A percentile compares a stretch with the other conserved stretches of the same genome.
Conservation (phyloP, 805 yeast species). For the Sugiyamaella valdiviana region DNA sequence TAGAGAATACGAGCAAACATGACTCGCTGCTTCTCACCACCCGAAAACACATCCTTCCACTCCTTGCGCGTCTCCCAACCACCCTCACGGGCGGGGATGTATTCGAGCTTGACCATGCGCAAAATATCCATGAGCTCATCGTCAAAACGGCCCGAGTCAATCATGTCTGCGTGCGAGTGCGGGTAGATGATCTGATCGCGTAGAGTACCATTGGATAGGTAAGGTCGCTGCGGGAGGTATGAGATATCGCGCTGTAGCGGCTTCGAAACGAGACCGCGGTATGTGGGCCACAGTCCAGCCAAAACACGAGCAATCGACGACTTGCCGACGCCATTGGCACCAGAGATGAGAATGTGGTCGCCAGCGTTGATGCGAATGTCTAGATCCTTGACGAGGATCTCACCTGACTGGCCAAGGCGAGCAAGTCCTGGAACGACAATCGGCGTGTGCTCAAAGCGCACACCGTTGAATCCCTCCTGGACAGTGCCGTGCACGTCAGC, state of each 20-base stretch:
- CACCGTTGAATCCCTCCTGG: slow-evolving; percentile 69
- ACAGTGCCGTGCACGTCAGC: slow-evolving; percentile 71
- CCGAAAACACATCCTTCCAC: slow-evolving; percentile 89
- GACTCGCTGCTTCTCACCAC: slow-evolving; percentile 92
- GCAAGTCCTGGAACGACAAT: slow-evolving; percentile 61
- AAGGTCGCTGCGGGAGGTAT: slow-evolving; percentile 81
- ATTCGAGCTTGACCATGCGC: slow-evolving; percentile 72
- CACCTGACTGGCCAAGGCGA: slow-evolving; percentile 36
- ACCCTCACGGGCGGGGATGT: slow-evolving; percentile 59
- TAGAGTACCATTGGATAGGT: slow-evolving; percentile 71
- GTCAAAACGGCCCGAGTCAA: slow-evolving; percentile 65
- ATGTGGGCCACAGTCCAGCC: slow-evolving; percentile 90
- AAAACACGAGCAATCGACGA: slow-evolving; percentile 76
- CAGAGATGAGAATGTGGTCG: slow-evolving; percentile 71
- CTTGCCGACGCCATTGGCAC: slow-evolving; percentile 87
- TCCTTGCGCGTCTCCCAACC: slow-evolving; percentile 49
- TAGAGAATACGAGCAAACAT: slow-evolving; percentile 81
- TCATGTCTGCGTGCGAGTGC: slow-evolving; percentile 66
- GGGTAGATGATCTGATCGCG: slow-evolving; percentile 93
- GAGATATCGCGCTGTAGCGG: slow-evolving; percentile 61
- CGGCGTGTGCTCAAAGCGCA: slow-evolving; percentile 76
- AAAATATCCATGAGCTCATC: slow-evolving; percentile 60
- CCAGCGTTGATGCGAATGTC: slow-evolving; percentile 56
- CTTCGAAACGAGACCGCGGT: slow-evolving; percentile 71
- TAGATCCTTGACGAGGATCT: slow-evolving; percentile 54